Evolutionary conservation across 768 basidiomycete species (phyloP).

Genomic region (Mycena vulgaris): DNA sequence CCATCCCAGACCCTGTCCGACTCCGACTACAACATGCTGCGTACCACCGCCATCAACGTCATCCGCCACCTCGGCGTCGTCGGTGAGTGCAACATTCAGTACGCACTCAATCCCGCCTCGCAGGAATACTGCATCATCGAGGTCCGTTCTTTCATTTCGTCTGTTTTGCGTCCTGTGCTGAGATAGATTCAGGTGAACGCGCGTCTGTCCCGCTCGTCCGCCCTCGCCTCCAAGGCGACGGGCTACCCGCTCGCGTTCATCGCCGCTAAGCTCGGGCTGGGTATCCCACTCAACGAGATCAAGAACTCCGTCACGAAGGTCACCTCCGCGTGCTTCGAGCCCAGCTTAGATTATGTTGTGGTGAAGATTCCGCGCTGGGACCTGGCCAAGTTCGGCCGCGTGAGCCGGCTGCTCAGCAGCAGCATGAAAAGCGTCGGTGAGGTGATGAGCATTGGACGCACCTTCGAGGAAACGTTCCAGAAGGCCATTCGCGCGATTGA

Average conservation of each 20-base stretch:
- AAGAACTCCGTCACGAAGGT: conserved; percentile 98
- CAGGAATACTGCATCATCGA: conserved; percentile 99
- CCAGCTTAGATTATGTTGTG: conserved; percentile 95
- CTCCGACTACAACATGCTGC: conserved; percentile 99
- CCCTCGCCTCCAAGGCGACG: conserved; percentile 97
- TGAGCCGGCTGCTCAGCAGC: conserved; percentile 90
- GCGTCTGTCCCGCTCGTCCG: conserved; percentile 97
- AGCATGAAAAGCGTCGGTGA: conserved; percentile 99
- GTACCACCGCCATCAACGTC: conserved; percentile 98
- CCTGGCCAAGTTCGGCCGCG: conserved; percentile 96
- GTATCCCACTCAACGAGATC: conserved; percentile 97
- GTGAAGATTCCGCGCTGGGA: conserved; percentile 99
- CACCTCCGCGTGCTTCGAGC: conserved; percentile 98
- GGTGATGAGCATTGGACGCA: conserved; percentile 98
- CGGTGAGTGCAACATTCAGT: conserved; percentile 99
- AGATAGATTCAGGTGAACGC: conserved; percentile 79
- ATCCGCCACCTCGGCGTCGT: conserved; percentile 98
- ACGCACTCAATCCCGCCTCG: conserved; percentile 95
- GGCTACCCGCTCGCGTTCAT: conserved; percentile 99
- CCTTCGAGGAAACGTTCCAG: conserved; percentile 98
- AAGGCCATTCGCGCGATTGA: conserved; percentile 98
- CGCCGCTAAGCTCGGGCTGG: conserved; percentile 97
- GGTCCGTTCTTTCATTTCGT: conserved; percentile 55
- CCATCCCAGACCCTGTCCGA: conserved; percentile 99
- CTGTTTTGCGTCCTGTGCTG: neutral